These are phyloP conservation scores for Suhomyces yuchorum DNA, from an alignment of 1,139 yeast genomes.

Conservation along the genomic window DNA sequence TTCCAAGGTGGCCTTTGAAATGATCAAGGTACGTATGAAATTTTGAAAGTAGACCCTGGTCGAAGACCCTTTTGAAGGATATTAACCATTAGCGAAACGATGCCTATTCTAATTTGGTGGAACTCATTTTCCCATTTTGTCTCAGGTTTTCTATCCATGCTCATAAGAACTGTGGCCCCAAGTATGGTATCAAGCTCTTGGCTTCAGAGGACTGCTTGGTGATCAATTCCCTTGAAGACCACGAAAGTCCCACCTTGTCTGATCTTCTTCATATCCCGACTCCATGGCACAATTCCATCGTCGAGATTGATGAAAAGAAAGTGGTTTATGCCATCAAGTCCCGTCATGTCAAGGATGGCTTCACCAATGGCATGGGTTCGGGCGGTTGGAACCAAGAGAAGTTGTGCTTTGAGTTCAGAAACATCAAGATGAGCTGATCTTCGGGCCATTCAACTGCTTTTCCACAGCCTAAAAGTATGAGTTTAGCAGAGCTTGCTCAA, in stretches of 20 bases:
- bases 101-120: conserved; percentile 65
- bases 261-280: conserved; percentile 64
- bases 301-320: conserved; percentile 37
- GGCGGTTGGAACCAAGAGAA: conserved; percentile 29
- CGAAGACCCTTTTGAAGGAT: background rate
- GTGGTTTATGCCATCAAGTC: conserved; percentile 32
- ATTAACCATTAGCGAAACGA: conserved; percentile 48
- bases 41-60: too few species aligned
- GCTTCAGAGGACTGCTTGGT: conserved; percentile 46
- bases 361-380: conserved; percentile 25
- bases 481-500: too few species aligned
- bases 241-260: conserved; percentile 30
- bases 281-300: conserved; percentile 65
- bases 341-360: conserved; percentile 26
- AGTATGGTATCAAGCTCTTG: conserved; percentile 56
- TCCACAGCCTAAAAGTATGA: too few species aligned
- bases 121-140: conserved; percentile 59
- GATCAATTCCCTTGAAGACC: conserved; percentile 33
- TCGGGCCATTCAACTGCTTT: too few species aligned
- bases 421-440: conserved; percentile 6
- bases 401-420: conserved; percentile 17
- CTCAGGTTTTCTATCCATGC: conserved; percentile 63
- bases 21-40: conserved; percentile 44
- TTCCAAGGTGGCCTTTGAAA: conserved; percentile 59
- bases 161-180: conserved; percentile 59